Percentiles rank a stretch among this genome's conserved stretches.
Conservation (phyloP, 2,329 filamentous ascomycete genomes). For the Nothophaeocryptopus gaeumannii region DNA sequence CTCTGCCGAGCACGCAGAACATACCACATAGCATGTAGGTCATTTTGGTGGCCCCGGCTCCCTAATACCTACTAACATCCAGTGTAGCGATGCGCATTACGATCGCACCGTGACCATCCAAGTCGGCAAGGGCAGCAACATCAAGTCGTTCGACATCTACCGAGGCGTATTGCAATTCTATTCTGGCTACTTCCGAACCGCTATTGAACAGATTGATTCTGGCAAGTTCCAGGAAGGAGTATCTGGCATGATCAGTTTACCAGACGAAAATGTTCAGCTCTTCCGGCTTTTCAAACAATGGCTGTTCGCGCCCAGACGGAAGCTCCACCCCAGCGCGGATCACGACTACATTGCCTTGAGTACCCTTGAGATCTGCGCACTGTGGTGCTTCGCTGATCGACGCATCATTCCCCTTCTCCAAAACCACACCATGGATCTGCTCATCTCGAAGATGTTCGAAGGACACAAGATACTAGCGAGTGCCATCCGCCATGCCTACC, state of each 20-base stretch:
- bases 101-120: slow-evolving; percentile 52
- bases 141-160: slow-evolving; percentile 21
- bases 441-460: not conserved
- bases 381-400: not conserved
- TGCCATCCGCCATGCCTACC: not conserved
- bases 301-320: slow-evolving; percentile 3
- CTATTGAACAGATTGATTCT: slow-evolving; percentile 5
- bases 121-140: slow-evolving; percentile 9
- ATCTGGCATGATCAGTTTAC: slow-evolving; percentile 6
- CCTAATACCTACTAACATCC: too few species aligned
- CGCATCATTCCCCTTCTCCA: not conserved
- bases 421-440: slow-evolving; percentile 2
- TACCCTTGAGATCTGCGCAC: slow-evolving; percentile 3
- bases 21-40: too few species aligned
- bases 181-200: slow-evolving; percentile 25
- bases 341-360: not conserved
- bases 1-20: too few species aligned
- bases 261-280: slow-evolving; percentile 2
- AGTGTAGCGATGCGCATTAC: not conserved
- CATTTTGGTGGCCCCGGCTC: too few species aligned
- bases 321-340: not conserved
- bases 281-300: slow-evolving; percentile 15
- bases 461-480: too few species aligned
- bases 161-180: slow-evolving; percentile 22
- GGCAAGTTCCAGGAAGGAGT: slow-evolving; percentile 15